Conservation (phyloP, 768 basidiomycete genomes). For the Lyophyllum decastes region DNA sequence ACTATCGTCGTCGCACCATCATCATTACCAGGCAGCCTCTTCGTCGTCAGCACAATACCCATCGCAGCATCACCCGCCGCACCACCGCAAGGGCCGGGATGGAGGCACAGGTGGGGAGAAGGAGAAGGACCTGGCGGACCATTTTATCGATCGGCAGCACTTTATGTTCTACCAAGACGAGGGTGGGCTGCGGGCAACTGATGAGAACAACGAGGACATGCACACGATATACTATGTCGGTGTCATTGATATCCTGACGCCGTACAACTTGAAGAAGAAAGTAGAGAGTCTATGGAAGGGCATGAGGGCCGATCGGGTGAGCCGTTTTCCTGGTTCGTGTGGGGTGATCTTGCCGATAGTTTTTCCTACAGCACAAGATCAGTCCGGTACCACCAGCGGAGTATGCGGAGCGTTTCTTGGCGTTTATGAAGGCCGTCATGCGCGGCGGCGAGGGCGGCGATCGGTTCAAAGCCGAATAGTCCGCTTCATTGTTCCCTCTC, state of each 20-base stretch:
- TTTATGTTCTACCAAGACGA: slow-evolving; percentile 98
- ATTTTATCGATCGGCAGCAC: slow-evolving; percentile 61
- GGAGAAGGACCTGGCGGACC: slow-evolving; percentile 44
- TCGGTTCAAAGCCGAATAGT: slow-evolving; percentile 39
- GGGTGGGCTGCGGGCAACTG: slow-evolving; percentile 87
- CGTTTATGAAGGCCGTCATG: slow-evolving; percentile 85
- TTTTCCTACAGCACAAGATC: slow-evolving; percentile 76
- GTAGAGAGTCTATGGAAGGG: slow-evolving; percentile 94
- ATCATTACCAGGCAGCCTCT: not conserved
- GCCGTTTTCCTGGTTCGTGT: slow-evolving; percentile 33
- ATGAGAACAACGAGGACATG: slow-evolving; percentile 74
- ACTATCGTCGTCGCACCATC: not conserved
- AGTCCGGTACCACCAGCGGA: slow-evolving; percentile 88
- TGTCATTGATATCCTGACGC: slow-evolving; percentile 95
- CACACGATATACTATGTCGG: slow-evolving; percentile 92
- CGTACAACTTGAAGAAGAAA: slow-evolving; percentile 76
- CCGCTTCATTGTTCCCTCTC: not conserved
- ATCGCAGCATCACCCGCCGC: not conserved
- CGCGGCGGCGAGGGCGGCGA: slow-evolving; percentile 72
- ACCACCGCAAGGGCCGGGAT: slow-evolving; percentile 34
- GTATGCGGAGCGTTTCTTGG: slow-evolving; percentile 87
- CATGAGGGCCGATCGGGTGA: slow-evolving; percentile 79
- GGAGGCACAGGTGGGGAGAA: slow-evolving; percentile 31
- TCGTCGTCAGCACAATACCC: not conserved
- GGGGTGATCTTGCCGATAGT: slow-evolving; percentile 6